These are phyloP conservation scores for Oryza rufipogon DNA, from an alignment of 176 grass and related monocot species.

Conservation along the genomic window DNA sequence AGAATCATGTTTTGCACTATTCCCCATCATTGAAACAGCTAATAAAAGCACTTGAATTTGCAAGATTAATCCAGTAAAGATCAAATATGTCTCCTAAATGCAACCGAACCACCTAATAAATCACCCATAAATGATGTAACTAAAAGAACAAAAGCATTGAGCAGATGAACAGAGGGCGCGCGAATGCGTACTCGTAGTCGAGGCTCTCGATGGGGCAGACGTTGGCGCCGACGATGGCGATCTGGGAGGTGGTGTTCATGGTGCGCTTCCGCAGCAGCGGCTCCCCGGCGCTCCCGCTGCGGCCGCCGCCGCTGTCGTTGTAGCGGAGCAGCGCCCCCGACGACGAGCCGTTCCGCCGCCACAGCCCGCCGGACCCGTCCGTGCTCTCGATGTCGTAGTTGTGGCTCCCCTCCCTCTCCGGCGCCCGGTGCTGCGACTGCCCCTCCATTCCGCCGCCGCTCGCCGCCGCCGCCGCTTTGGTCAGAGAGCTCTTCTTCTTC, in stretches of 20 bases:
- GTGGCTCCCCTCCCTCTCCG: constrained; percentile 53
- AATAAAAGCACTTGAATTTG: neutral
- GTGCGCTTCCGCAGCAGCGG: constrained; percentile 68
- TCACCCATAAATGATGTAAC: too few species aligned
- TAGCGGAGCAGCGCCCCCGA: constrained; percentile 16
- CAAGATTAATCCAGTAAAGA: neutral
- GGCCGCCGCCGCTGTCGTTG: neutral
- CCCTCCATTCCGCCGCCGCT: constrained; percentile 22
- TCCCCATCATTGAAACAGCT: neutral
- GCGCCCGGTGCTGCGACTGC: neutral
- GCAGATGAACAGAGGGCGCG: neutral
- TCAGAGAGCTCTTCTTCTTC: neutral
- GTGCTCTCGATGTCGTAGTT: constrained; percentile 52
- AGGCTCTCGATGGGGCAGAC: constrained; percentile 78
- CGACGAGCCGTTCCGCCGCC: constrained; percentile 22
- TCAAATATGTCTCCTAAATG: neutral
- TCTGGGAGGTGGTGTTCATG: constrained; percentile 71
- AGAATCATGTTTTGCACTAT: neutral
- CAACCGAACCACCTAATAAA: neutral
- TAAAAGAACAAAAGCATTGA: neutral
- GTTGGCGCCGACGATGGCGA: constrained; percentile 78
- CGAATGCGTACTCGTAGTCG: constrained; percentile 48
- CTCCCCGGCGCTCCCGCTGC: neutral
- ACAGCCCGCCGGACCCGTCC: constrained; percentile 18
- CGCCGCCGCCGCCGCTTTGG: neutral